Conservation (phyloP, 2,329 filamentous ascomycete genomes). For the Colletotrichum falcatum region DNA sequence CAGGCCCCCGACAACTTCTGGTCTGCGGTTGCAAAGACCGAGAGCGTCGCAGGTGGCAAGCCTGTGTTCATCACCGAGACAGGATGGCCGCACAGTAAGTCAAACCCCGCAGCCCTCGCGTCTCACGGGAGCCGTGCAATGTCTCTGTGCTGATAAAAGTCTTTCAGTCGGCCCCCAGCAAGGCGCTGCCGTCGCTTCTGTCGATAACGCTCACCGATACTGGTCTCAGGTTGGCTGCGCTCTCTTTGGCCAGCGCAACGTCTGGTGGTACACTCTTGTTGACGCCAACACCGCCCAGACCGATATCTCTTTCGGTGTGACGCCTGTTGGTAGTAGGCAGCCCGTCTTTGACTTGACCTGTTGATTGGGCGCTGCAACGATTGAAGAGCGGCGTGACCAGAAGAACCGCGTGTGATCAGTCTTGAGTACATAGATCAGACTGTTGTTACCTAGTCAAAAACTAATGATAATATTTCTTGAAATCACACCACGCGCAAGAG, state of each 20-base stretch:
- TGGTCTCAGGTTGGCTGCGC: conserved; percentile 35
- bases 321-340: conserved; percentile 16
- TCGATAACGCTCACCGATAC: conserved; percentile 56
- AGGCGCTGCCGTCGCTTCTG: conserved; percentile 56
- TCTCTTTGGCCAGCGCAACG: conserved; percentile 33
- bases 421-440: not conserved
- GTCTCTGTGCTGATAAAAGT: conserved; percentile 6
- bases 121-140: not conserved
- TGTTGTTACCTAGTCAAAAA: no score
- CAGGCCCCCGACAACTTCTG: conserved; percentile 58
- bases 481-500: not conserved
- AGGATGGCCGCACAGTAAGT: conserved; percentile 63
- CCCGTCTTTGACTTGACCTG: conserved; percentile 32
- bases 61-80: conserved; percentile 65
- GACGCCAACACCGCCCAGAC: conserved; percentile 34
- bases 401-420: no score
- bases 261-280: conserved; percentile 37
- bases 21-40: conserved; percentile 50
- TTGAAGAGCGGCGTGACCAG: rapidly evolving
- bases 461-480: not conserved
- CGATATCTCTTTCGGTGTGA: conserved; percentile 29
- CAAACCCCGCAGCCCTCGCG: not conserved
- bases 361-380: not conserved
- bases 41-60: conserved; percentile 55
- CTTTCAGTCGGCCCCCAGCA: conserved; percentile 54